Conservation (phyloP, 2,329 filamentous ascomycete species). For the Byssochlamys sp. region DNA sequence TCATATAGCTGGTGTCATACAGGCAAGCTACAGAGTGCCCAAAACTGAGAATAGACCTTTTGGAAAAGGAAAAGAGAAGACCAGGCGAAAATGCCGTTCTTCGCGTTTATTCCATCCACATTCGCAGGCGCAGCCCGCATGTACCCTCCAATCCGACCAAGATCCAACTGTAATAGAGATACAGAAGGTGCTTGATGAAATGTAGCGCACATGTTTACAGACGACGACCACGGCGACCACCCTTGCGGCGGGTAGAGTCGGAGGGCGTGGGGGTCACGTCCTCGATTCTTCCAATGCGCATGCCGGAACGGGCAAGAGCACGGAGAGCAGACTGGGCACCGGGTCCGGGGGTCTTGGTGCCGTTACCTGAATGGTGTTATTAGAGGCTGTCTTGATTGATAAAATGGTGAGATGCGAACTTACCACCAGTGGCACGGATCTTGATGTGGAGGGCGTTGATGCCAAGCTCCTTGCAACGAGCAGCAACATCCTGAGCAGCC, state of each 20-base stretch:
- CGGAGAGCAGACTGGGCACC: slow-evolving; percentile 98
- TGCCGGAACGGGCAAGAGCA: slow-evolving; percentile 94
- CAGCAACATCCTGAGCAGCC: slow-evolving; percentile 95
- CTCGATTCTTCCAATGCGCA: slow-evolving; percentile 99
- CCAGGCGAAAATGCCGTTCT: slow-evolving; percentile 45
- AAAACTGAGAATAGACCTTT: slow-evolving; percentile 17
- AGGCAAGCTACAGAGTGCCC: slow-evolving; percentile 14
- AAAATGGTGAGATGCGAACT: slow-evolving; percentile 22
- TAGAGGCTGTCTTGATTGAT: background rate
- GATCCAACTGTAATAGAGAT: slow-evolving; percentile 12
- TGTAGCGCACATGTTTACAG: slow-evolving; percentile 57
- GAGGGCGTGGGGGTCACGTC: slow-evolving; percentile 98
- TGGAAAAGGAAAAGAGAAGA: slow-evolving; percentile 37
- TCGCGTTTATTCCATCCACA: slow-evolving; percentile 44
- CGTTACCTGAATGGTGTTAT: slow-evolving; percentile 58
- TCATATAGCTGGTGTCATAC: slow-evolving; percentile 1
- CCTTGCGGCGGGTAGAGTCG: slow-evolving; percentile 99
- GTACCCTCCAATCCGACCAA: slow-evolving; percentile 25
- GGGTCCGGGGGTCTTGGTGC: slow-evolving; percentile 98
- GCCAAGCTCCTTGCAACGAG: slow-evolving; percentile 75
- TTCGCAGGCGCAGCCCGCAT: slow-evolving; percentile 25
- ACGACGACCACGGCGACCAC: slow-evolving; percentile 99
- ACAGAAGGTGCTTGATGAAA: slow-evolving; percentile 19
- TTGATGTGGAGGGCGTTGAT: slow-evolving; percentile 99
- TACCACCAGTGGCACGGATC: slow-evolving; percentile 98